Conservation (phyloP, 495 filamentous ascomycete species). For the Talaromyces liani region DNA sequence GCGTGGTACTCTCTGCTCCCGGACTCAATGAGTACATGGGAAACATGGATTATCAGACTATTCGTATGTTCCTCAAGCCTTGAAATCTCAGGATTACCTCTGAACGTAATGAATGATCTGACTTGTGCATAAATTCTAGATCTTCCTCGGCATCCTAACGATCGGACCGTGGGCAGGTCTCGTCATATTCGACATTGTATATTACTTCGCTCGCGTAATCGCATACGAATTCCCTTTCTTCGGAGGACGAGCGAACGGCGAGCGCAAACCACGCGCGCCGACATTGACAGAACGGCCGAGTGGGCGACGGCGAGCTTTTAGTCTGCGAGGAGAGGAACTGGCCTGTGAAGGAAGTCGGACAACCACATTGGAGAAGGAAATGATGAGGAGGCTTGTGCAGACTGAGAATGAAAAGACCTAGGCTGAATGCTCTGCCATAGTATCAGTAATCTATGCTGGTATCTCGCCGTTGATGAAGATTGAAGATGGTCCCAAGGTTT, state of each 20-base stretch:
- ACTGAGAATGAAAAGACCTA: not conserved
- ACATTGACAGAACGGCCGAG: conserved; percentile 53
- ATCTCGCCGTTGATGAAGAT: not conserved
- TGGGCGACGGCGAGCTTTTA: conserved; percentile 45
- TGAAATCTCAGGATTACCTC: not conserved
- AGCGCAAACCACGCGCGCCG: conserved; percentile 54
- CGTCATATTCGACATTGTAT: conserved; percentile 57
- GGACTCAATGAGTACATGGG: conserved; percentile 43
- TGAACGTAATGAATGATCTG: not conserved
- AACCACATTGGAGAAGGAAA: not conserved
- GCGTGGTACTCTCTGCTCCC: conserved; percentile 62
- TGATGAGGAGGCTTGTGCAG: conserved; percentile 4
- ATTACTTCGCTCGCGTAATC: conserved; percentile 55
- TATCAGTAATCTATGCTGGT: not conserved
- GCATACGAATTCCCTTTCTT: conserved; percentile 53
- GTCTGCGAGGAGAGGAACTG: conserved; percentile 21
- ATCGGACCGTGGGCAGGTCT: conserved; percentile 61
- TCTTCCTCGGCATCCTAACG: conserved; percentile 55
- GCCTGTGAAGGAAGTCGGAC: not conserved
- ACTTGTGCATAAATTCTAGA: conserved; percentile 26
- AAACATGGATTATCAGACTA: conserved; percentile 55
- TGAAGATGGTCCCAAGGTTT: too few relatives aligned
- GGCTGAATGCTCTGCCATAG: not conserved
- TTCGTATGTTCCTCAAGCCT: conserved; percentile 43
- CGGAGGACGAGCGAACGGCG: conserved; percentile 57